These are phyloP conservation scores for Penicillium psychrosexuale DNA, from an alignment of 2,329 filamentous ascomycete genomes.

Conservation along the genomic window DNA sequence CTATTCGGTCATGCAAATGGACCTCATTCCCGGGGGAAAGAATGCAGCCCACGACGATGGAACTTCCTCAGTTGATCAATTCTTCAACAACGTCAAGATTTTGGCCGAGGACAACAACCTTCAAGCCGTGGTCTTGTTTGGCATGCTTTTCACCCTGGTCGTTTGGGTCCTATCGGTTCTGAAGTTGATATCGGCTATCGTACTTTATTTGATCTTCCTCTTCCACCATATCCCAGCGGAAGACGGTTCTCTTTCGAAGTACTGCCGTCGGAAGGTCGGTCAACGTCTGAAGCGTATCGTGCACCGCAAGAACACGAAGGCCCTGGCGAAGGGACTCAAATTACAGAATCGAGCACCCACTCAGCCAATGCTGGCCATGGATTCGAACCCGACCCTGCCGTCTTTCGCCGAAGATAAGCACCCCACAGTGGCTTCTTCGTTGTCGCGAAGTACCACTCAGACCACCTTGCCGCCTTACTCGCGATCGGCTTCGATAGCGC, in stretches of 20 bases:
- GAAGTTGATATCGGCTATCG: constrained; percentile 65
- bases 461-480: constrained; percentile 63
- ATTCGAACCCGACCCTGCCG: constrained; percentile 59
- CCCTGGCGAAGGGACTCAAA: constrained; percentile 70
- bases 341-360: constrained; percentile 54
- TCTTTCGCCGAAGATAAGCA: constrained; percentile 50
- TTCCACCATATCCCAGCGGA: constrained; percentile 84
- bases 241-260: constrained; percentile 76
- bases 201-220: constrained; percentile 84
- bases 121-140: constrained; percentile 77
- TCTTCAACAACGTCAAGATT: constrained; percentile 76
- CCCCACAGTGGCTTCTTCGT: constrained; percentile 26
- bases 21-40: constrained; percentile 63
- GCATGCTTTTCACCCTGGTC: constrained; percentile 88
- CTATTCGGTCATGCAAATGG: constrained; percentile 74
- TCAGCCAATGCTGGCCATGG: constrained; percentile 30
- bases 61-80: constrained; percentile 65
- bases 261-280: constrained; percentile 91
- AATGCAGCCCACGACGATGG: constrained; percentile 52
- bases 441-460: constrained; percentile 50
- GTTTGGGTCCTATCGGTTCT: constrained; percentile 84
- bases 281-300: constrained; percentile 80
- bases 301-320: constrained; percentile 80
- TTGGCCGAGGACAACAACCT: constrained; percentile 71
- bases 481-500: constrained; percentile 48